phyloP scores from a whole-genome alignment of 148 eudicot species.

The Suaeda aralocaspica region DNA sequence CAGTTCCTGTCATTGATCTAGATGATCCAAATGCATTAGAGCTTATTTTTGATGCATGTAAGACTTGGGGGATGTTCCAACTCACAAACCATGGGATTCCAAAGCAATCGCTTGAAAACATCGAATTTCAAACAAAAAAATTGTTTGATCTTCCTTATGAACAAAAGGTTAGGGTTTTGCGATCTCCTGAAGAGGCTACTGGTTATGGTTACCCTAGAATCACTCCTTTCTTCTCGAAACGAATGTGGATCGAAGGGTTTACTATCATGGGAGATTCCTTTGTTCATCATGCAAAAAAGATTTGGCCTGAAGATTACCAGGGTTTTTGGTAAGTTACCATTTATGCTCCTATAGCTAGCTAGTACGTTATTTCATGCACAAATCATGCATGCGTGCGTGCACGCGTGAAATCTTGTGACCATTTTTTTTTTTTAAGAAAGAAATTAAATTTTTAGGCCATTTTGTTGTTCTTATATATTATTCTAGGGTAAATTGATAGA shows the following conservation, averaged over 20 bases:
- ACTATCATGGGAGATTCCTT: slow-evolving; percentile 51
- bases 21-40: slow-evolving; percentile 30
- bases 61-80: slow-evolving; percentile 57
- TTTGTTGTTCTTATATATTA: too few species aligned
- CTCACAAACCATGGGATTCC: slow-evolving; percentile 53
- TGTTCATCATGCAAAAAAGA: slow-evolving; percentile 43
- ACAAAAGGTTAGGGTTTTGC: slow-evolving; percentile 42
- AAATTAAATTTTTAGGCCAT: too few species aligned
- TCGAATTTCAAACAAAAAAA: slow-evolving; percentile 34
- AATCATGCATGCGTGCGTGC: slow-evolving; percentile 16
- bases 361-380: slow-evolving; percentile 15
- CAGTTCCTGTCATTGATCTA: slow-evolving; percentile 42
- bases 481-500: too few species aligned
- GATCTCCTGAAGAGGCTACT: slow-evolving; percentile 37
- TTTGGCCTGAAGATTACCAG: slow-evolving; percentile 59
- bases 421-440: too few species aligned
- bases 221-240: slow-evolving; percentile 46
- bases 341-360: background rate
- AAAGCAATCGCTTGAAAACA: slow-evolving; percentile 23
- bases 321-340: slow-evolving; percentile 49
- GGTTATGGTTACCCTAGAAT: slow-evolving; percentile 60
- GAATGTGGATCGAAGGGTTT: slow-evolving; percentile 74
- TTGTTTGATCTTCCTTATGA: slow-evolving; percentile 47
- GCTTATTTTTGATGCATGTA: slow-evolving; percentile 39
- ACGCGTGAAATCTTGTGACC: too few species aligned